Conservation (phyloP, 257 asterid genomes). For the Misopates orontium region DNA sequence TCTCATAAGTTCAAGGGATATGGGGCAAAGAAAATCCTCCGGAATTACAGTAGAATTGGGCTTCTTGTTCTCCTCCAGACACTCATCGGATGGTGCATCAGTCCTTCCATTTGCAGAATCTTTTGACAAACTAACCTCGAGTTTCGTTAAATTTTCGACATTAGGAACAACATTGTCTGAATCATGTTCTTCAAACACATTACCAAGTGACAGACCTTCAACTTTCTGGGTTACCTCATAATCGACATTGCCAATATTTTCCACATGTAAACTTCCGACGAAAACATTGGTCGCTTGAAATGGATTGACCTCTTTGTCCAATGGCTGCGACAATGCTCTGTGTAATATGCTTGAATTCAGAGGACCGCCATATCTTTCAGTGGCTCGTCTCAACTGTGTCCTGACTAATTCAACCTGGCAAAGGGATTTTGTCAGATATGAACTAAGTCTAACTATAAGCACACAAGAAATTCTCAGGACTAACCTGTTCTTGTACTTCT, state of each 20-base stretch:
- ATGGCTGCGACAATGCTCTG: conserved; percentile 65
- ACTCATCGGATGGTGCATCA: conserved; percentile 40
- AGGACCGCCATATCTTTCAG: conserved; percentile 78
- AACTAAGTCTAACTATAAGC: conserved; percentile 3
- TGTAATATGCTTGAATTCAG: conserved; percentile 54
- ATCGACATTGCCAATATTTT: conserved; percentile 57
- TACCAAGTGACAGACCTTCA: conserved; percentile 32
- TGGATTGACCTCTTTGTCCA: conserved; percentile 65
- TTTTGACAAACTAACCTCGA: conserved; percentile 34
- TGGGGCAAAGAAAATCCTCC: conserved; percentile 88
- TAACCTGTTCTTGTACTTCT: conserved; percentile 94
- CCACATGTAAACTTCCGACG: conserved; percentile 48
- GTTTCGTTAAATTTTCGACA: conserved; percentile 33
- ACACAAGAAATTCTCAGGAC: conserved; percentile 26
- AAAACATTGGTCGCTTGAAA: conserved; percentile 45
- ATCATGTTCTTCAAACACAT: conserved; percentile 26
- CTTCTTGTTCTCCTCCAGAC: conserved; percentile 58
- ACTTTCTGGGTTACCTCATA: conserved; percentile 45
- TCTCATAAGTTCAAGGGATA: conserved; percentile 92
- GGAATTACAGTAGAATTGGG: conserved; percentile 63
- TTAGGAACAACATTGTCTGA: conserved; percentile 35
- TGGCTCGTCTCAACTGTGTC: conserved; percentile 84
- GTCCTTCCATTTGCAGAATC: conserved; percentile 36
- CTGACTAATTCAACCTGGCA: conserved; percentile 66
- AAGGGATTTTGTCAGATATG: conserved; percentile 26